Evolutionary conservation across 108 stramenopile genomes (phyloP).

Genomic region (Nitzschia sp.): DNA sequence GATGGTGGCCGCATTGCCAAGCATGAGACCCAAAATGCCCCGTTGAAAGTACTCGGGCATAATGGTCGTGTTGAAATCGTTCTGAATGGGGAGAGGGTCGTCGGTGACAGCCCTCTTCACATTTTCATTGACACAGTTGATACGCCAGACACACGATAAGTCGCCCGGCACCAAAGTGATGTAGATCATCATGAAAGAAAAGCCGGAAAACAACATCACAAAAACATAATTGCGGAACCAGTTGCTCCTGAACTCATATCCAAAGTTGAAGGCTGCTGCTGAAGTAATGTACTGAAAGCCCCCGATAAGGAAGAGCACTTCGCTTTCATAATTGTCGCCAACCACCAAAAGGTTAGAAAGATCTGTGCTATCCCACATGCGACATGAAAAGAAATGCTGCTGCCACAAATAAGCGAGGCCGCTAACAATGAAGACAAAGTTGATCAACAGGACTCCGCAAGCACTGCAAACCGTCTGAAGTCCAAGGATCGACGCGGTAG

Average conservation of each 20-base stretch:
- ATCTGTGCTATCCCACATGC: conserved; percentile 59
- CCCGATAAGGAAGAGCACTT: conserved; percentile 58
- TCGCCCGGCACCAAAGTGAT: conserved; percentile 37
- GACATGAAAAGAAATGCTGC: conserved; percentile 70
- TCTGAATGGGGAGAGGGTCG: conserved; percentile 40
- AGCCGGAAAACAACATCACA: conserved; percentile 36
- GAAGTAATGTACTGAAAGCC: conserved; percentile 62
- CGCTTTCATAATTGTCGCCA: conserved; percentile 64
- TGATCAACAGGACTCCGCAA: conserved; percentile 52
- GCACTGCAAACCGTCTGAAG: conserved; percentile 48
- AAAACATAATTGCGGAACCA: conserved; percentile 57
- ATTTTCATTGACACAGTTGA: conserved; percentile 62
- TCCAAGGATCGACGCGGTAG: conserved; percentile 72
- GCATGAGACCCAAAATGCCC: conserved; percentile 52
- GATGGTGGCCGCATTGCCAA: conserved; percentile 43
- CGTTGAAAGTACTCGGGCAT: conserved; percentile 60
- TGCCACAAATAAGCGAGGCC: conserved; percentile 41
- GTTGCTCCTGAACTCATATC: conserved; percentile 44
- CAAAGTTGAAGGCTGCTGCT: conserved; percentile 64
- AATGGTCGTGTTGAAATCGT: conserved; percentile 57
- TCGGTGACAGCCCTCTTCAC: conserved; percentile 30
- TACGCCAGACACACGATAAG: conserved; percentile 58
- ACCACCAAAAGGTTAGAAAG: conserved; percentile 34
- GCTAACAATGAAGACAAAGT: conserved; percentile 52
- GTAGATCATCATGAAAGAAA: conserved; percentile 27